A percentile compares a stretch with the other conserved stretches of the same genome.
phyloP scores from a whole-genome alignment of 2,329 filamentous ascomycete species.

The Cercospora nicotianae region DNA sequence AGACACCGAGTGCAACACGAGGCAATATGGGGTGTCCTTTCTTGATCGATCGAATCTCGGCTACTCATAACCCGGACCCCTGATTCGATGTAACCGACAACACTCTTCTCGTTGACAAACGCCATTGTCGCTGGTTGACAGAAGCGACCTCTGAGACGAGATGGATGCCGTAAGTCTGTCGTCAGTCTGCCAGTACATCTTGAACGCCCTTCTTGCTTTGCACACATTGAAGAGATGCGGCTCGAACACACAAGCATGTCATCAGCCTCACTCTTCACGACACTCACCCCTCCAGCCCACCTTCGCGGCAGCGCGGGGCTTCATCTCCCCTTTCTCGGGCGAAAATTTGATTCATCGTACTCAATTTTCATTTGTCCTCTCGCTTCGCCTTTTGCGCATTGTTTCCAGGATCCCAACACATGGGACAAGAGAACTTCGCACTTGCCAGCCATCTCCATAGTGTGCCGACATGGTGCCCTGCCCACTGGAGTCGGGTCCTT shows the following conservation, averaged over 20 bases:
- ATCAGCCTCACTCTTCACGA: not conserved
- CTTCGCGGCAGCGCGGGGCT: not conserved
- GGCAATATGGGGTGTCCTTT: not conserved
- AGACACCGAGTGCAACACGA: not conserved
- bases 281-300: conserved; percentile 3
- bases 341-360: not conserved
- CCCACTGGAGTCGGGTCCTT: not conserved
- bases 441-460: not conserved
- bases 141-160: not conserved
- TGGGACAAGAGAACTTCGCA: conserved; percentile 3
- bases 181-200: not conserved
- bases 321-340: not conserved
- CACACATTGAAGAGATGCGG: not conserved
- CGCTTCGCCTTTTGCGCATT: not conserved
- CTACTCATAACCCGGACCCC: not conserved
- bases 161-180: not conserved
- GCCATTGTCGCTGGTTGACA: not conserved
- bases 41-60: not conserved
- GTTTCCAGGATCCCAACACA: not conserved
- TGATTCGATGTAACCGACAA: not conserved
- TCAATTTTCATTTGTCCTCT: not conserved
- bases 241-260: not conserved
- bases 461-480: not conserved
- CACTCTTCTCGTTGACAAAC: not conserved
- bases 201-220: not conserved